Base-by-base conservation (phyloP, 2,329 filamentous ascomycete genomes). In the Xylaria sp. region DNA sequence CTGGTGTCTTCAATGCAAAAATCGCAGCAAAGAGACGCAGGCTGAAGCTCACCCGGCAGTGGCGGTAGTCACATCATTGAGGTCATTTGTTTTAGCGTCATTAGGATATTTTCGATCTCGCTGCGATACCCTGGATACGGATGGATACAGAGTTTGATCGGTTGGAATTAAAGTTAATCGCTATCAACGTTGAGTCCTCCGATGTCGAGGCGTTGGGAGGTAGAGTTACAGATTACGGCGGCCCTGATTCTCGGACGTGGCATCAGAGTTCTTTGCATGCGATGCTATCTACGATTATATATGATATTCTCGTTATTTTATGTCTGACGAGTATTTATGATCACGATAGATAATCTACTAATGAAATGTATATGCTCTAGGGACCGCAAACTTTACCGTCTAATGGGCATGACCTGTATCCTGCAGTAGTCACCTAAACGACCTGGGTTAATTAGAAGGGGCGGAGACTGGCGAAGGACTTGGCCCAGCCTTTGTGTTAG, bases 1-100 rank as follows among this genome's bases (percentile, higher is more conserved):
- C 81, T 0, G 87, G 87, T 1, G 79, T 78, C 4, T 90, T 87
- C 87, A 81, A 88, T 68, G 76, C 84, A 2, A 80, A 81, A 23
- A 75, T 75, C 1, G 84, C 82, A 11, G 80, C 81, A 1, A 78
- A 75, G 69, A 77, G 83, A 54, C 78, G 83, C 54, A 75, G 71
- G 21, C 74, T 74, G 33, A 79, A 77, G 69, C 71, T 75, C 9
- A 67, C 64, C 21, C 61, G 61, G 54, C 67, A 64, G 17, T 51
- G 44, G 19, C 71, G 66, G 54, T 64, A 64, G 35, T 46, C 11
- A 4, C 47, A 41, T 21, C 54, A 33, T 48, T 63, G 49, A 60
- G n/a, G 31, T 51, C 13, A 9, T 47, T 19, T 13, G 48, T 35
- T 4, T 33, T 46, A 43, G 55, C 47, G 51, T 46, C 37, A 33